Evolutionary conservation across 768 basidiomycete genomes (phyloP).

Genomic region (Agaricus blazei): DNA sequence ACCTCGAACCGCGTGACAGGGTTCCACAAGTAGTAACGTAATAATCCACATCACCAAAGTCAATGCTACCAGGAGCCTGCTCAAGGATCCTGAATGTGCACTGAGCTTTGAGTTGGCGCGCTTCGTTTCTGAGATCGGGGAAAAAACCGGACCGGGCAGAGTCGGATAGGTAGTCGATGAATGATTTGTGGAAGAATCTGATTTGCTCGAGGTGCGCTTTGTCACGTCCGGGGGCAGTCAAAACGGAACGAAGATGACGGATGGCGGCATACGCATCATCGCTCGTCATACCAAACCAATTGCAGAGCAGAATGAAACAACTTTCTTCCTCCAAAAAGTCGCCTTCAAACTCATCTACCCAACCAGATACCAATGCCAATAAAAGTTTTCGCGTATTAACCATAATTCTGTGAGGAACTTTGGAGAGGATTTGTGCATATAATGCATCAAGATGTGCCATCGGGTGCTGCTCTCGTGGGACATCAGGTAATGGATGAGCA

Average conservation of each 20-base stretch:
- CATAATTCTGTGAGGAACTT: background rate
- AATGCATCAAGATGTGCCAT: slow-evolving; percentile 8
- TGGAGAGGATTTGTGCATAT: slow-evolving; percentile 3
- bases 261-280: background rate
- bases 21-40: too few relatives aligned
- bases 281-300: background rate
- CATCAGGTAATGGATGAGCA: background rate
- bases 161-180: background rate
- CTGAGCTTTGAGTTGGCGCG: background rate
- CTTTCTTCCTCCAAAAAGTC: too few relatives aligned
- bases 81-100: background rate
- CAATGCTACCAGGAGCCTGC: too few relatives aligned
- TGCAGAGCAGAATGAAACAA: background rate
- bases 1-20: too few relatives aligned
- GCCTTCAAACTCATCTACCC: background rate
- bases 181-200: background rate
- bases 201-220: background rate
- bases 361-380: background rate
- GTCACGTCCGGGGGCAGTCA: background rate
- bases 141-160: background rate
- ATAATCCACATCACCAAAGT: too few relatives aligned
- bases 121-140: background rate
- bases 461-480: background rate
- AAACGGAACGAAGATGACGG: background rate
- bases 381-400: background rate